These are phyloP conservation scores for Bremia lactucae DNA, from an alignment of 352 stramenopile genomes.

Conservation along the genomic window DNA sequence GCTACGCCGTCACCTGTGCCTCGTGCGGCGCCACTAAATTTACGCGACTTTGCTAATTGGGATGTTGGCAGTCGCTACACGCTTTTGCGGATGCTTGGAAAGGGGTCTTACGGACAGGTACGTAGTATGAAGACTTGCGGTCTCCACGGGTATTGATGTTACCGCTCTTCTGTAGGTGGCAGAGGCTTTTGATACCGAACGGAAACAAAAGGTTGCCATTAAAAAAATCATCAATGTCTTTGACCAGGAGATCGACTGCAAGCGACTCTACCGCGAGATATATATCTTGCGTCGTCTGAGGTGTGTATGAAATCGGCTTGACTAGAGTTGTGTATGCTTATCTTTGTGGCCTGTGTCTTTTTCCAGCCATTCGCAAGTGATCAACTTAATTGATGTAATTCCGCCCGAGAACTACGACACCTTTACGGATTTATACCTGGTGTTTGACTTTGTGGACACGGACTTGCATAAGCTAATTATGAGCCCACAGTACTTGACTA, in stretches of 20 bases:
- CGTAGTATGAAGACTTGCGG: neutral
- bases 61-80: conserved; percentile 70
- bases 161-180: conserved; percentile 29
- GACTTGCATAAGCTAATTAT: conserved; percentile 92
- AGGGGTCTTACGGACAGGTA: conserved; percentile 82
- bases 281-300: conserved; percentile 80
- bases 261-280: conserved; percentile 79
- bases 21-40: conserved; percentile 58
- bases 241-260: conserved; percentile 82
- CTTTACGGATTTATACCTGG: conserved; percentile 87
- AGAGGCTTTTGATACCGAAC: conserved; percentile 70
- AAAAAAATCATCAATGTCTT: conserved; percentile 88
- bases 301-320: conserved; percentile 16
- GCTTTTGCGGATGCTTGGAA: conserved; percentile 68
- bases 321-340: neutral
- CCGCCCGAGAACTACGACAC: conserved; percentile 71
- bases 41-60: conserved; percentile 80
- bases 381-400: conserved; percentile 76
- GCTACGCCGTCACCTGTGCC: conserved; percentile 51
- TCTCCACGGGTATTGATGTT: neutral
- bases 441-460: conserved; percentile 90
- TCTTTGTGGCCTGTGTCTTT: neutral
- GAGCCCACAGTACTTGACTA: conserved; percentile 87
- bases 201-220: conserved; percentile 78
- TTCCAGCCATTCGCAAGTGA: conserved; percentile 64